Evolutionary conservation across 2,329 filamentous ascomycete genomes (phyloP), one percentile per base, ranked within the genome.

Genomic region (Dendryphion nanum): DNA sequence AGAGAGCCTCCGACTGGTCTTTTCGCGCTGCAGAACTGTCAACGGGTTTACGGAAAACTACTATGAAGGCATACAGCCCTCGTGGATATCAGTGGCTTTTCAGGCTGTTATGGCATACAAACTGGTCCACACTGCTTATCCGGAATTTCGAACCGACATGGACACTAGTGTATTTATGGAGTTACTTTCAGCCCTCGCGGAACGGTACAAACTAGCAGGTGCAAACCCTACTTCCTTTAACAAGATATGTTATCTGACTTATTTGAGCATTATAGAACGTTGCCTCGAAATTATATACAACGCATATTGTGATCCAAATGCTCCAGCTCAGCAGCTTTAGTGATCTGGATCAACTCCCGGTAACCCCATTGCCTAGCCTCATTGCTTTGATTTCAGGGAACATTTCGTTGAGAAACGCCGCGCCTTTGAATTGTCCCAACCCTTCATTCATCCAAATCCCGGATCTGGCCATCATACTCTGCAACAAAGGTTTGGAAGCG

Each of bases 351-450:
- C n/a, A n/a, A n/a, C n/a, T n/a, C n/a, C n/a, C n/a, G n/a, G n/a
- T n/a, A n/a, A n/a, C n/a, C n/a, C n/a, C n/a, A n/a, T n/a, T n/a
- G n/a, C 42, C 33, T 18, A 46, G 6, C n/a, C 10, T 34, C 31
- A 49, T 17, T 12, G 39, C 20, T 18, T 42, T 41, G n/a, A 50
- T 39, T 18, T 47, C 39, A 3, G 41, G 37, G 26, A 47, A 50
- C n/a, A 43, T 14, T 7, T 47, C 42, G 15, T 47, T 47, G 24
- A 50, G 33, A 10, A 18, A 33, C 3, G 20, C 24, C 16, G 12
- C 38, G n/a, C 10, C 5, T 19, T 16, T 20, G 18, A 15, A 40
- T 12, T 32, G 15, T 6, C 12, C 15, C 12, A 33, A 3, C 2
- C 47, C 47, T 16, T 47, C 26, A 2, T 40, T 34, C 19, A 44